Evolutionary conservation across 306 rosid species (phyloP).

Genomic region (Luffa acutangula): DNA sequence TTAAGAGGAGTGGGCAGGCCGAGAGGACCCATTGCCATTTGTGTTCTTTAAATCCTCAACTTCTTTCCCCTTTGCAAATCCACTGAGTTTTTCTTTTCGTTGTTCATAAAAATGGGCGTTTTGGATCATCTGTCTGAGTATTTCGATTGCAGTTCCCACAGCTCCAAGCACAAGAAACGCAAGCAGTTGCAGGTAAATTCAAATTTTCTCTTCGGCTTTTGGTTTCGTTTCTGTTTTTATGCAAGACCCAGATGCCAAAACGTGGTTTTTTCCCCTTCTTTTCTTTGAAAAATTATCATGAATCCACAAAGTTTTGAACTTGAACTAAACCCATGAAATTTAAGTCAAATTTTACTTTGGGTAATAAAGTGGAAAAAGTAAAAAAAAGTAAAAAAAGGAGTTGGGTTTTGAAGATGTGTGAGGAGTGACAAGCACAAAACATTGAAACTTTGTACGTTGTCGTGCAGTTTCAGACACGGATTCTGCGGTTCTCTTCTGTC

Average conservation of each 20-base stretch:
- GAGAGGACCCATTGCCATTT: neutral
- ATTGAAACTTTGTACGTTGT: neutral
- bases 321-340: neutral
- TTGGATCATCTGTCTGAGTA: slow-evolving; percentile 32
- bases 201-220: neutral
- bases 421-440: neutral
- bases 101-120: slow-evolving; percentile 24
- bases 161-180: slow-evolving; percentile 25
- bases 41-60: neutral
- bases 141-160: slow-evolving; percentile 27
- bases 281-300: too few species aligned
- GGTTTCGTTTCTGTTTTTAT: neutral
- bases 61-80: too few species aligned
- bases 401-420: neutral
- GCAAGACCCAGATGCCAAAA: neutral
- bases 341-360: neutral
- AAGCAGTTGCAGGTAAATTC: slow-evolving; percentile 61
- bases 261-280: neutral
- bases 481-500: neutral
- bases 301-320: neutral
- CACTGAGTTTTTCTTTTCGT: neutral
- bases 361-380: neutral
- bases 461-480: neutral
- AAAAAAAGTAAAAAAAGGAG: neutral
- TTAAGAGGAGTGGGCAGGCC: neutral